Base-by-base conservation (phyloP, 495 filamentous ascomycete species). In the Oidiodendron maius region DNA sequence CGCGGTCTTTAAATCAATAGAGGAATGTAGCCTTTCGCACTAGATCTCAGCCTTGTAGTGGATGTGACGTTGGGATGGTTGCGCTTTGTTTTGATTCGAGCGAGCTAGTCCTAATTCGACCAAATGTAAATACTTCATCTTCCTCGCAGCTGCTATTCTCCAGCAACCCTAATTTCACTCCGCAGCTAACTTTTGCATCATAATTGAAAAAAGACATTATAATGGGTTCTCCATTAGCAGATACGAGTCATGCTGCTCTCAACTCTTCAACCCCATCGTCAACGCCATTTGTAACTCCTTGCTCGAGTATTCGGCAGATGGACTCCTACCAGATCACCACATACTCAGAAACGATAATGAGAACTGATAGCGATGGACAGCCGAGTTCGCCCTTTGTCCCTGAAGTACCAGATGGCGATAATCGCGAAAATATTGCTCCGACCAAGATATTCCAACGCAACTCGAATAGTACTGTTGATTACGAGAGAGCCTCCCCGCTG, bases 311-410 rank as follows among this genome's bases (percentile, higher is more conserved):
- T 10, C n/a, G 28, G n/a, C 6, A 43, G 5, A 35, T 35, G 9
- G 38, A 44, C n/a, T 59, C 52, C 42, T 51, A 55, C 39, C 51
- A 55, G 12, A 52, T 34, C 16, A 42, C 43, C 40, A 51, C n/a
- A 42, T 48, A 24, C 10, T 45, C 16, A 53, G 50, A 23, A 24
- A 16, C 20, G 46, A 53, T 17, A 42, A 40, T 12, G 21, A 25
- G 40, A n/a, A 51, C 20, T 8, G 50, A 46, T 25, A 53, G 41
- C 47, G 51, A 56, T 8, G 57, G 52, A 0, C 55, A 50, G 5
- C 61, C 61, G 28, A 64, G 64, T 52, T 65, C 64, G 17, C 64
- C 64, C 8, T 68, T 65, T 30, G 46, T 63, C 40, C 53, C 55
- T 25, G 50, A 59, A 26, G 46, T 64, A 9, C 39, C 41, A 18